Percentiles rank a stretch among this genome's conserved stretches.
These are phyloP conservation scores for Penicillium olsonii DNA, from an alignment of 2,329 filamentous ascomycete genomes.

Conservation along the genomic window DNA sequence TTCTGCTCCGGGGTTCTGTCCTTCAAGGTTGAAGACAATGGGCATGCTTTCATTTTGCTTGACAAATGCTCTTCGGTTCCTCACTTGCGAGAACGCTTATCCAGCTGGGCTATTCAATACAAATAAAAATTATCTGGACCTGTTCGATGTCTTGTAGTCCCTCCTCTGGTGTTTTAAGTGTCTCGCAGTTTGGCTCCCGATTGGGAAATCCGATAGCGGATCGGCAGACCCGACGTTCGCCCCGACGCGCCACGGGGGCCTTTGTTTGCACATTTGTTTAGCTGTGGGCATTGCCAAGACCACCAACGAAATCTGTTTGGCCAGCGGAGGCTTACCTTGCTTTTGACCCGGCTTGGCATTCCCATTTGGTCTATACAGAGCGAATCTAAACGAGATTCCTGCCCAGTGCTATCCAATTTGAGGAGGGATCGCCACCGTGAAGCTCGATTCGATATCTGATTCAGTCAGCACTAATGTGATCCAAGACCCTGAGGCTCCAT, in stretches of 20 bases:
- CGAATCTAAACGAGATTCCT: background rate
- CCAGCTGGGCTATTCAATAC: too few relatives aligned
- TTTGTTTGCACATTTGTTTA: background rate
- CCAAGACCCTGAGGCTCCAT: background rate
- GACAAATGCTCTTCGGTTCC: too few relatives aligned
- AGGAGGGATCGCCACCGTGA: background rate
- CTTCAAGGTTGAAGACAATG: too few relatives aligned
- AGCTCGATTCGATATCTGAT: background rate
- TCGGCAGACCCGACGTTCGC: background rate
- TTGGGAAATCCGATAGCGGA: background rate
- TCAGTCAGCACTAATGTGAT: background rate
- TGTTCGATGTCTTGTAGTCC: too few relatives aligned
- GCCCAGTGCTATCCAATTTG: background rate
- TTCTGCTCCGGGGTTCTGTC: too few relatives aligned
- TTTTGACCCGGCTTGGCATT: background rate
- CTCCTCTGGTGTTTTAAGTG: too few relatives aligned
- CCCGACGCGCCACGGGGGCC: background rate
- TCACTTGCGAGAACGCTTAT: too few relatives aligned
- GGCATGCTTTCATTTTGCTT: too few relatives aligned
- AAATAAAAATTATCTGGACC: too few relatives aligned
- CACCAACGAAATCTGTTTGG: background rate
- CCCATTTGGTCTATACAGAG: background rate
- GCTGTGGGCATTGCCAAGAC: background rate
- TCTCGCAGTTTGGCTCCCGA: background rate
- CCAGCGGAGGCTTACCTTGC: background rate